Base-by-base conservation (phyloP, 768 basidiomycete species). In the Phylloporus scabripes region DNA sequence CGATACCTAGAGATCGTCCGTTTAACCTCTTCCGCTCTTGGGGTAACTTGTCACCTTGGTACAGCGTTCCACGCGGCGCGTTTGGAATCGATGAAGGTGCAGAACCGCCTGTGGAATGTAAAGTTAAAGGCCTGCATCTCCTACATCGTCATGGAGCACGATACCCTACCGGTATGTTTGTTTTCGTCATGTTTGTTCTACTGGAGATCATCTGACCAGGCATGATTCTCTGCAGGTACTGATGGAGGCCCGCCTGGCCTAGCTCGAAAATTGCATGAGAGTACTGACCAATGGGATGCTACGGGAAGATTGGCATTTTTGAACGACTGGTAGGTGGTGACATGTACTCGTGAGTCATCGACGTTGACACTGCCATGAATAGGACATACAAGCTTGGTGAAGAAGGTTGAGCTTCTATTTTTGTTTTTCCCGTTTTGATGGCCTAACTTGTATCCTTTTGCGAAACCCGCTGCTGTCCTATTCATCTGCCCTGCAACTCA, bases 311-410 rank as follows among this genome's bases (percentile, higher is more conserved):
- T 95, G 14, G 62, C 72, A 0, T 96, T 95, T 62, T 69, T 96
- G 70, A 91, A 92, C 60, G 75, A 77, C 24, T 96, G 92, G 92
- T 87, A 41, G 31, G 78, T 46, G 18, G 23, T 23, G 8, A 23
- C 10, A 3, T 1, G 12, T 26, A 20, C 62, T 28, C 38, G 7
- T 7, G 42, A 49, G 40, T 60, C 7, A 52, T 20, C 12, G 0
- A 15, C 4, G 17, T 20, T 55, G 29, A 56, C 12, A 9, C 15
- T 7, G 5, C 12, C 12, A 32, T 24, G 11, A 39, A 53, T 53
- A 90, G 89, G 93, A 83, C 85, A 5, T 94, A 92, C 68, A 87
- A 88, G 58, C 79, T 97, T 2, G 94, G 93, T 12, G 83, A 85
- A 71, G 93, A 96, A 72, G 72, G 86, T 87, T 55, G 14, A 66